These are phyloP conservation scores for Pulveroboletus sp. DNA, from an alignment of 768 basidiomycete species.

Conservation along the genomic window DNA sequence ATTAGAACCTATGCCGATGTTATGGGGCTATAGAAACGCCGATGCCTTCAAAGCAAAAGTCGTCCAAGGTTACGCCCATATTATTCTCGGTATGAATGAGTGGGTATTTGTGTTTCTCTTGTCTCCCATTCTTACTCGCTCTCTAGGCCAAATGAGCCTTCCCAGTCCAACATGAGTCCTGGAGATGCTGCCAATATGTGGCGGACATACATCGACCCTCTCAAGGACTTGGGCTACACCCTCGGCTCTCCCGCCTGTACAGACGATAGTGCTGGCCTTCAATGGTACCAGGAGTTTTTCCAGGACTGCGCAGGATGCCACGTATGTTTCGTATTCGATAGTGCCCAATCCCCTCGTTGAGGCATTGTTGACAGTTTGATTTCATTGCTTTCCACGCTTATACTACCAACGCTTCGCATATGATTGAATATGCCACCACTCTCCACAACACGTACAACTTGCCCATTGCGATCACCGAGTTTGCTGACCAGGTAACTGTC, in stretches of 20 bases:
- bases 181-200: conserved; percentile 48
- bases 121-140: conserved; percentile 1
- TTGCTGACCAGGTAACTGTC: conserved; percentile 54
- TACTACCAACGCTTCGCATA: conserved; percentile 39
- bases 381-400: conserved; percentile 67
- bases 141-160: conserved; percentile 58
- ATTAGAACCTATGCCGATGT: conserved; percentile 53
- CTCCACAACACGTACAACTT: conserved; percentile 41
- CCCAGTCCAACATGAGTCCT: conserved; percentile 60
- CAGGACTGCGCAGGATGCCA: conserved; percentile 27
- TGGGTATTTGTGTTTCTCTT: conserved; percentile 30
- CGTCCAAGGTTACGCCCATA: conserved; percentile 45
- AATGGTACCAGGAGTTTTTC: conserved; percentile 64
- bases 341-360: neutral
- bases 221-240: conserved; percentile 49
- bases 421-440: conserved; percentile 48
- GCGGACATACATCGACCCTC: conserved; percentile 56
- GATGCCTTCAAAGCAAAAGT: conserved; percentile 42
- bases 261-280: conserved; percentile 48
- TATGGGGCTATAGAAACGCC: conserved; percentile 57
- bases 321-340: conserved; percentile 35
- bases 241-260: conserved; percentile 68
- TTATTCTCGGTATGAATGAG: conserved; percentile 71
- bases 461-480: conserved; percentile 60
- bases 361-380: conserved; percentile 41